phyloP scores from a whole-genome alignment of 148 eudicot genomes.

The Rhododendron williamsianum region DNA sequence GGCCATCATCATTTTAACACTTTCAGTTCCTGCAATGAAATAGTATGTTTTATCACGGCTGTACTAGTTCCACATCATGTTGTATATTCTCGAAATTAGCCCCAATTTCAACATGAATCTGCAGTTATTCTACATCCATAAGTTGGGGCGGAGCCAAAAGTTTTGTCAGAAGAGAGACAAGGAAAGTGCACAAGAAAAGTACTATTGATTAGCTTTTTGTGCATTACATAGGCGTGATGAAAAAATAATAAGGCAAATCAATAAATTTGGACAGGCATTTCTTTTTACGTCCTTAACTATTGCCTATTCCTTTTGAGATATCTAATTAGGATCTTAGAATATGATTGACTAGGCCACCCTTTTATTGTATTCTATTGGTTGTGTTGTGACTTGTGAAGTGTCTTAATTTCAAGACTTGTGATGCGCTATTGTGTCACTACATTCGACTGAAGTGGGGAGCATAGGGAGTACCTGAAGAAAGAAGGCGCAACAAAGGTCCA shows the following conservation, averaged over 20 bases:
- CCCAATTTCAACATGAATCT: not conserved
- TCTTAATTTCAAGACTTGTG: not conserved
- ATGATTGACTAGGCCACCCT: not conserved
- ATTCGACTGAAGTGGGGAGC: not conserved
- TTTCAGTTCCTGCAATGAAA: conserved; percentile 17
- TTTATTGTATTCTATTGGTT: no score
- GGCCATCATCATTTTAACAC: conserved; percentile 17
- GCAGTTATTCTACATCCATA: not conserved
- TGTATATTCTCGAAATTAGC: not conserved
- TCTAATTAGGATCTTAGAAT: not conserved
- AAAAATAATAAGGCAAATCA: not conserved
- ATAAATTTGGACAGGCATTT: not conserved
- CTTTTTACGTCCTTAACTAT: not conserved
- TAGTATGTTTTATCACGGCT: not conserved
- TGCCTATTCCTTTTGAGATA: not conserved
- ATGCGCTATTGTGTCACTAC: not conserved
- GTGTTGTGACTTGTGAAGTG: no score
- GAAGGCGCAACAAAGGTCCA: conserved; percentile 8
- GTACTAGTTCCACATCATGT: not conserved
- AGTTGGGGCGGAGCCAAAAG: not conserved
- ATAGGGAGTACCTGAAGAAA: conserved; percentile 12
- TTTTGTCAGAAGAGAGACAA: not conserved
- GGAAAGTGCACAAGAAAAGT: not conserved
- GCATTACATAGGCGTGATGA: not conserved
- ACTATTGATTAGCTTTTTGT: not conserved